Evolutionary conservation across 768 basidiomycete genomes (phyloP).

Genomic region (Suillus luteus): DNA sequence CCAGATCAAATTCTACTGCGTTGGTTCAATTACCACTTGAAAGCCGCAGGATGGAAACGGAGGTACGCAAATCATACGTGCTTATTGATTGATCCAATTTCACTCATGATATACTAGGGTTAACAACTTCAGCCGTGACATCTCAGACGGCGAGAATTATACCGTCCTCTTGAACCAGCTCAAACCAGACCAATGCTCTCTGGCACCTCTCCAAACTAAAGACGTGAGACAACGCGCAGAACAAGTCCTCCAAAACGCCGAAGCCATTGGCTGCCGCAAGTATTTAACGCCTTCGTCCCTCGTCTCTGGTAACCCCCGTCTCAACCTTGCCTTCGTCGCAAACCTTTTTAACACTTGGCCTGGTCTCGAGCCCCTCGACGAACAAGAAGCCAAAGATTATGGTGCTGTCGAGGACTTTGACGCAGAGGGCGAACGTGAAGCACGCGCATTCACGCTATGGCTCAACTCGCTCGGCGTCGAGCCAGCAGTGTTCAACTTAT

Average conservation of each 20-base stretch:
- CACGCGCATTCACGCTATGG: slow-evolving; percentile 97
- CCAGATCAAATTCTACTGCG: slow-evolving; percentile 97
- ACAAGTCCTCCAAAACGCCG: slow-evolving; percentile 93
- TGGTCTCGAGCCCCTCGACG: slow-evolving; percentile 91
- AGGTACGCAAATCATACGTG: slow-evolving; percentile 46
- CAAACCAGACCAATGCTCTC: slow-evolving; percentile 90
- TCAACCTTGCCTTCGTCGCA: slow-evolving; percentile 97
- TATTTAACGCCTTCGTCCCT: slow-evolving; percentile 93
- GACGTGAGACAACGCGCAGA: slow-evolving; percentile 88
- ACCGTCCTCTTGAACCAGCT: slow-evolving; percentile 95
- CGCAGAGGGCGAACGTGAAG: slow-evolving; percentile 97
- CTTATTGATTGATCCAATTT: slow-evolving; percentile 4
- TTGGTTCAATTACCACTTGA: slow-evolving; percentile 99
- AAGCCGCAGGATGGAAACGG: slow-evolving; percentile 89
- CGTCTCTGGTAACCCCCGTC: slow-evolving; percentile 91
- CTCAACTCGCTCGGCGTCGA: slow-evolving; percentile 97
- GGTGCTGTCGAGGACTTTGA: slow-evolving; percentile 95
- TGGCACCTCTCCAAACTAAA: slow-evolving; percentile 83
- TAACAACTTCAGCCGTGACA: slow-evolving; percentile 96
- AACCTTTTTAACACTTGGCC: slow-evolving; percentile 99
- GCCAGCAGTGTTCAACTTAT: slow-evolving; percentile 93
- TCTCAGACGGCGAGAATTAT: slow-evolving; percentile 97
- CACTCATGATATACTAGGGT: slow-evolving; percentile 55
- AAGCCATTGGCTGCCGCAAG: slow-evolving; percentile 90
- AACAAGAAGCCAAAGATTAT: slow-evolving; percentile 89